Evolutionary conservation across 139 green algal species (phyloP).

Genomic region (Spirogloea muscicola): DNA sequence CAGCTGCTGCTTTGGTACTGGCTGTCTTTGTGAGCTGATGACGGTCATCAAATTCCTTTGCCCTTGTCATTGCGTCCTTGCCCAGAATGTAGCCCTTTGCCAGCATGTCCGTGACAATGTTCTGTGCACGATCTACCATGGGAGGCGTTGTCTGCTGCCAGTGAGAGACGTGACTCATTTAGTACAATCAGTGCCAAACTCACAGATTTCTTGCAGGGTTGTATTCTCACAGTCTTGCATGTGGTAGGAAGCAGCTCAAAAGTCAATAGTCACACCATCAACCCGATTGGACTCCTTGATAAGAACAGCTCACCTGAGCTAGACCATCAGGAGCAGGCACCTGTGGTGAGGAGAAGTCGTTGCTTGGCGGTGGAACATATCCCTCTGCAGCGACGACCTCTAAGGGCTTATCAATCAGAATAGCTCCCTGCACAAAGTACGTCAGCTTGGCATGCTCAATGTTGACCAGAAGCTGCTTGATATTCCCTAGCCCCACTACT

Average conservation of each 20-base stretch:
- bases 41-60: slow-evolving; percentile 18
- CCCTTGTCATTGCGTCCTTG: slow-evolving; percentile 29
- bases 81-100: slow-evolving; percentile 27
- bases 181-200: neutral
- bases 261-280: no score
- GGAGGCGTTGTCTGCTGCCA: neutral
- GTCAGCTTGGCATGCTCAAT: neutral
- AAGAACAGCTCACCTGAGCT: no score
- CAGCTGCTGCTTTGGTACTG: neutral
- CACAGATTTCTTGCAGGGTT: no score
- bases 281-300: no score
- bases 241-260: neutral
- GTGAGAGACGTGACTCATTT: no score
- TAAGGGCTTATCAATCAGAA: slow-evolving; percentile 14
- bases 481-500: no score
- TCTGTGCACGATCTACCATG: slow-evolving; percentile 8
- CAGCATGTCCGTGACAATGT: slow-evolving; percentile 27
- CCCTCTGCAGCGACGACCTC: neutral
- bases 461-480: no score
- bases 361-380: slow-evolving; percentile 15
- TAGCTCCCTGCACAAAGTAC: slow-evolving; percentile 20
- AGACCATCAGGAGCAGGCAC: no score
- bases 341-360: no score
- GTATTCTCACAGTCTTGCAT: neutral
- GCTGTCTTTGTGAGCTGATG: slow-evolving; percentile 20